Evolutionary conservation across 495 filamentous ascomycete genomes (phyloP), one percentile per base, ranked within the genome.

Genomic region (Aspergillus mulundensis): DNA sequence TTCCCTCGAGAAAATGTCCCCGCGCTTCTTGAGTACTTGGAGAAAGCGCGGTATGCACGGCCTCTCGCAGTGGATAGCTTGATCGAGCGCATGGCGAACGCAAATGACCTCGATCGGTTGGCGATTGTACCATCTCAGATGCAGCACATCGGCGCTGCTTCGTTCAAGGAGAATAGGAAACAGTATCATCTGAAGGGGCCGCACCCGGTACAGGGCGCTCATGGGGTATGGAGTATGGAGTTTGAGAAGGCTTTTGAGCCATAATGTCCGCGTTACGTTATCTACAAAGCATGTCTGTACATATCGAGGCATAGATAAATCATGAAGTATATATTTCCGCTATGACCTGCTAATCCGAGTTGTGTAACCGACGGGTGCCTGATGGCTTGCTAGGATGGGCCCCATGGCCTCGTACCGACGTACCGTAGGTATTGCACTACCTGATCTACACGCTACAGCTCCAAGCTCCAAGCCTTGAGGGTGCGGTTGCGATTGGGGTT

Each of bases 191-290:
- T 54, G 30, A 42, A 62, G 12, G 61, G 61, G 14, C 55, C 58
- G 25, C 60, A 63, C 40, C 46, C 34, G 5, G 50, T 66, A 15
- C 54, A 60, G 19, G 66, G 66, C 12, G 66, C 66, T 7, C 63
- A 66, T 39, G 66, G 66, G 1, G 61, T 68, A n/a, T 69, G 63
- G 66, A 69, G 58, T 41, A 62, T 69, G 61, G 60, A 60, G 14
- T 69, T 69, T 45, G 63, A 69, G 40, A 42, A 53, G 38, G 57
- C 59, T 15, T 66, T 60, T 43, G 54, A 57, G 14, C 15, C 30
- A 39, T 46, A 23, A 18, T 52, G 25, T 30, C 7, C 11, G 28
- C n/a, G 19, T 32, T 20, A 49, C 25, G 14, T 28, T 18, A 6
- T 36, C 14, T 51, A 51, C 39, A 19, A 5, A 18, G 32, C n/a